Percentiles rank a stretch among this genome's conserved stretches.
Evolutionary conservation across 176 grass and related monocot genomes (phyloP).

Genomic region (bread wheat (Triticum aestivum)): IWGSC_CS_RefSeq_v2.1 NC_057800.1:752860865-752861364

Average conservation of each 20-base stretch:
- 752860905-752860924: constrained; percentile 38
- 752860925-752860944: constrained; percentile 27
- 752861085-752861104: constrained; percentile 3
- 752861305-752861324: constrained; percentile 39
- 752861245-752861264: constrained; percentile 35
- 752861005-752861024: constrained; percentile 51
- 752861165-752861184: constrained; percentile 30
- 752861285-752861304: constrained; percentile 25
- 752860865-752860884: constrained; percentile 15
- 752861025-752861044: constrained; percentile 61
- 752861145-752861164: constrained; percentile 33
- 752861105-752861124: constrained; percentile 8
- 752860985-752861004: constrained; percentile 44
- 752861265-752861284: constrained; percentile 23
- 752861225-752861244: constrained; percentile 41
- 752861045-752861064: constrained; percentile 29
- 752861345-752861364: constrained; percentile 23
- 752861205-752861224: constrained; percentile 35
- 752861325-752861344: constrained; percentile 42
- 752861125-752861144: constrained; percentile 14
- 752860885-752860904: background rate
- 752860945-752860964: constrained; percentile 59
- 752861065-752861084: constrained; percentile 35
- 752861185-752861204: background rate
- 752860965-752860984: constrained; percentile 33